Percentiles rank a stretch among this genome's conserved stretches.
These are phyloP conservation scores for Violaceomyces palustris DNA, from an alignment of 1,284 basidiomycete species.

Conservation along the genomic window DNA sequence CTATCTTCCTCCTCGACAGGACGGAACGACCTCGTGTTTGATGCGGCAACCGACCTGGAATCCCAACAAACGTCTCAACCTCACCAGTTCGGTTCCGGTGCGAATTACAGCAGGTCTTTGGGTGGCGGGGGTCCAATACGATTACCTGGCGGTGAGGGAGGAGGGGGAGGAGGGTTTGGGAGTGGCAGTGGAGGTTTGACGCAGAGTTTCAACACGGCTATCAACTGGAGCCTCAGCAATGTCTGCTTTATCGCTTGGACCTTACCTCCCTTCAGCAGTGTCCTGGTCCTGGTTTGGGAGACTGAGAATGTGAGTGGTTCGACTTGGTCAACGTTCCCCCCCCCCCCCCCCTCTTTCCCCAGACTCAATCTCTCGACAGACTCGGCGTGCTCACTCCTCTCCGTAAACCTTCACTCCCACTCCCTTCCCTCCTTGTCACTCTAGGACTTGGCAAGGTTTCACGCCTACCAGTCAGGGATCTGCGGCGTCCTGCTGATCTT, in stretches of 20 bases:
- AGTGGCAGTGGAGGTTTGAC: slow-evolving; percentile 1
- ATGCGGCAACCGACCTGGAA: slow-evolving; percentile 18
- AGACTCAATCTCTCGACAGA: not conserved
- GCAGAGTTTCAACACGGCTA: slow-evolving; percentile 21
- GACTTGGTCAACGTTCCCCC: not conserved
- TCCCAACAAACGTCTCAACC: too few species aligned
- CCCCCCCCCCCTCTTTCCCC: too few species aligned
- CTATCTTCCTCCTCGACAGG: too few species aligned
- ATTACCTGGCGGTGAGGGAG: too few species aligned
- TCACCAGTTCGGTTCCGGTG: too few species aligned
- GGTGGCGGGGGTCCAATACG: too few species aligned
- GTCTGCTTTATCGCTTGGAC: slow-evolving; percentile 38
- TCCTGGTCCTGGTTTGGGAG: slow-evolving; percentile 37
- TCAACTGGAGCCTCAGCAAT: slow-evolving; percentile 29
- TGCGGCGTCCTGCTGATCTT: slow-evolving; percentile 27
- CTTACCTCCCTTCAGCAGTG: slow-evolving; percentile 37
- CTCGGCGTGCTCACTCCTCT: not conserved
- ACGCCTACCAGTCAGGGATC: slow-evolving; percentile 42
- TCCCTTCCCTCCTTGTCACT: not conserved
- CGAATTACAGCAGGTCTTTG: too few species aligned
- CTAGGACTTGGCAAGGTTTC: slow-evolving; percentile 39
- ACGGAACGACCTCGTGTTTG: slow-evolving; percentile 22
- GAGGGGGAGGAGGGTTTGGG: too few species aligned
- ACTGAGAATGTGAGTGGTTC: slow-evolving; percentile 27
- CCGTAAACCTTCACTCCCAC: not conserved